phyloP scores from a whole-genome alignment of 257 asterid genomes.

The Leptodermis oblonga region DNA sequence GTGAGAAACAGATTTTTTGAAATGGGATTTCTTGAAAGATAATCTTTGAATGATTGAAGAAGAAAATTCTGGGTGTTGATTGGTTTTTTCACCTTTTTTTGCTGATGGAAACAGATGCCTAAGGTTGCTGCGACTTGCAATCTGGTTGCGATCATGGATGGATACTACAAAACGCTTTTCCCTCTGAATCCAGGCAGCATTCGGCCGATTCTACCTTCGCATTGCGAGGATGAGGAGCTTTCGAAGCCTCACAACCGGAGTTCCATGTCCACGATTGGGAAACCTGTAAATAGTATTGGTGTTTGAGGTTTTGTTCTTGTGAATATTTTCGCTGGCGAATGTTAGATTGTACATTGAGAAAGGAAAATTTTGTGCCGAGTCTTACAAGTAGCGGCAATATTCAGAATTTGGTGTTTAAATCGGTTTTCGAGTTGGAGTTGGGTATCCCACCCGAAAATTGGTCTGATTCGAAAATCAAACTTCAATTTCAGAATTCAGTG shows the following conservation, averaged over 20 bases:
- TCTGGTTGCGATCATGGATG: constrained; percentile 70
- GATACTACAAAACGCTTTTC: constrained; percentile 77
- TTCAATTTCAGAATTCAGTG: too few relatives aligned
- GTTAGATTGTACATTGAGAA: background rate
- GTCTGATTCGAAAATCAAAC: too few relatives aligned
- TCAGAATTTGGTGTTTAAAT: too few relatives aligned
- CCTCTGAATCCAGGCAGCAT: constrained; percentile 88
- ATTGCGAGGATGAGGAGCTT: constrained; percentile 47
- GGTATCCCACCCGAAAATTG: too few relatives aligned
- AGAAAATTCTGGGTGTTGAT: background rate
- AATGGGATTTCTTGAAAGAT: background rate
- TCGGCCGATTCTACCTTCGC: constrained; percentile 55
- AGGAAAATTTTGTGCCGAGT: too few relatives aligned
- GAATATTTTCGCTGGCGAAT: background rate
- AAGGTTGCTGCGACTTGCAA: constrained; percentile 89
- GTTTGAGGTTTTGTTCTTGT: background rate
- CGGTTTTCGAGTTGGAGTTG: too few relatives aligned
- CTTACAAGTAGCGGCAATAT: too few relatives aligned
- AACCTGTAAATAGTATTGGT: background rate
- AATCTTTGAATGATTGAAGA: too few relatives aligned
- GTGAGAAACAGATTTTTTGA: background rate
- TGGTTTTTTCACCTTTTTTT: background rate
- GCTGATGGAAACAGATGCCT: constrained; percentile 54
- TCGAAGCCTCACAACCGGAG: constrained; percentile 54
- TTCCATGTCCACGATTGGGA: constrained; percentile 19